These are phyloP conservation scores for Blumeria graminis DNA, from an alignment of 2,329 filamentous ascomycete genomes.

Conservation along the genomic window DNA sequence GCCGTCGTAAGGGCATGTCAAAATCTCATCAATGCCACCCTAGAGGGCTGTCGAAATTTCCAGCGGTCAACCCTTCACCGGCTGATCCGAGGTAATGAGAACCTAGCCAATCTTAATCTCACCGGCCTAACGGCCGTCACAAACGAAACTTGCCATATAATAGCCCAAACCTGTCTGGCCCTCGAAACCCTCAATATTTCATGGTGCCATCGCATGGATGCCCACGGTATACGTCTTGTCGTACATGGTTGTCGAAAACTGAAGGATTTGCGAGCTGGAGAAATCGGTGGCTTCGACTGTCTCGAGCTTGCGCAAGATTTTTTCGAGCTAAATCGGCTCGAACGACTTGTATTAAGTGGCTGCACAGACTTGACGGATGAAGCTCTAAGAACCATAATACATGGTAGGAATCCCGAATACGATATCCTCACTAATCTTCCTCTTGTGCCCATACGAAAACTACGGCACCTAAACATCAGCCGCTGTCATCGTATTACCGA, in stretches of 20 bases:
- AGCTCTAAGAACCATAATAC: slow-evolving; percentile 46
- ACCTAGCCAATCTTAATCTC: slow-evolving; percentile 64
- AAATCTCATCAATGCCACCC: slow-evolving; percentile 67
- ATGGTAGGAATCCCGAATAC: slow-evolving; percentile 51
- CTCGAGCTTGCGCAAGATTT: slow-evolving; percentile 46
- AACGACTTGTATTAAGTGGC: slow-evolving; percentile 59
- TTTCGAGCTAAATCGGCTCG: slow-evolving; percentile 58
- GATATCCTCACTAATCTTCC: slow-evolving; percentile 59
- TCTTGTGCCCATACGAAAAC: slow-evolving; percentile 49
- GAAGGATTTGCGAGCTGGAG: slow-evolving; percentile 58
- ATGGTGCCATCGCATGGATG: slow-evolving; percentile 76
- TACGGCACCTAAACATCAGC: slow-evolving; percentile 69
- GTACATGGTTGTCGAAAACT: slow-evolving; percentile 49
- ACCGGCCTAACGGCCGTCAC: slow-evolving; percentile 59
- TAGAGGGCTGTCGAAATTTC: slow-evolving; percentile 78
- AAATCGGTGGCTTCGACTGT: slow-evolving; percentile 59
- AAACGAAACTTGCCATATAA: slow-evolving; percentile 67
- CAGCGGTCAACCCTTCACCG: slow-evolving; percentile 54
- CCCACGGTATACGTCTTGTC: slow-evolving; percentile 47
- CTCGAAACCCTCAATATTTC: slow-evolving; percentile 76
- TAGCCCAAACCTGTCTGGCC: slow-evolving; percentile 55
- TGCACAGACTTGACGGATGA: slow-evolving; percentile 59
- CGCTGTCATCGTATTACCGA: slow-evolving; percentile 54
- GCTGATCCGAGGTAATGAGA: slow-evolving; percentile 48
- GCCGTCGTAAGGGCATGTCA: slow-evolving; percentile 61